Evolutionary conservation across 1,139 yeast genomes (phyloP), one percentile per base, ranked within the genome.

Genomic region (Yarrowia galli): DNA sequence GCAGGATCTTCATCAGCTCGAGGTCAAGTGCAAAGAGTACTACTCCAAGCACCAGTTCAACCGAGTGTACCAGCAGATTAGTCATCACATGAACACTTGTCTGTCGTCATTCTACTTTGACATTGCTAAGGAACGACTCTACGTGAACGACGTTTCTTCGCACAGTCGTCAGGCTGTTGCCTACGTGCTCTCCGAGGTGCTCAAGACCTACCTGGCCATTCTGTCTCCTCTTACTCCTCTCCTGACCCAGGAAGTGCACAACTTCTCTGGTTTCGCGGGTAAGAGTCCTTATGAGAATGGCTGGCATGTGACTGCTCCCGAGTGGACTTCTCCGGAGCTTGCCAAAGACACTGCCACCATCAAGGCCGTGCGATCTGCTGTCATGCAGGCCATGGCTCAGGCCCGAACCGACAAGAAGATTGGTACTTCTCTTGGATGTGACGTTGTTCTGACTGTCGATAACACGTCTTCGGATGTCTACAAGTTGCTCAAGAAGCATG

Each of bases 161-260:
- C 66, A 74, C 1, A 83, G 85, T 43, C 84, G 98, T 70, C 81
- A 84, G 69, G 84, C 89, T 3, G 87, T 89, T 3, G 96, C 91
- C 76, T 87, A 90, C 12, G 96, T 90, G 0, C 81, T 96, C 67
- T 77, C 80, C 49, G 85, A 89, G 71, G 80, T 91, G 16, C 79
- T 92, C 43, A 82, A 81, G 61, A 83, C 87, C 0, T 90, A 92
- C 73, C 77, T 87, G 28, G 84, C 90, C 0, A 77, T 91, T 2
- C 77, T 93, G 69, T 84, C 95, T 0, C 99, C 99, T 0, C 85
- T 96, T 0, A 80, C 90, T 48, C 99, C 99, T 0, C 76, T 91
- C 8, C 79, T 92, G 69, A 84, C 93, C 0, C 98, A 95, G 76
- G 98, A 96, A 75, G 93, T 87, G 0, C 92, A 98, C 97, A 83